Evolutionary conservation across 179 eudicot genomes (phyloP).

Genomic region (Silene noctiflora): DNA sequence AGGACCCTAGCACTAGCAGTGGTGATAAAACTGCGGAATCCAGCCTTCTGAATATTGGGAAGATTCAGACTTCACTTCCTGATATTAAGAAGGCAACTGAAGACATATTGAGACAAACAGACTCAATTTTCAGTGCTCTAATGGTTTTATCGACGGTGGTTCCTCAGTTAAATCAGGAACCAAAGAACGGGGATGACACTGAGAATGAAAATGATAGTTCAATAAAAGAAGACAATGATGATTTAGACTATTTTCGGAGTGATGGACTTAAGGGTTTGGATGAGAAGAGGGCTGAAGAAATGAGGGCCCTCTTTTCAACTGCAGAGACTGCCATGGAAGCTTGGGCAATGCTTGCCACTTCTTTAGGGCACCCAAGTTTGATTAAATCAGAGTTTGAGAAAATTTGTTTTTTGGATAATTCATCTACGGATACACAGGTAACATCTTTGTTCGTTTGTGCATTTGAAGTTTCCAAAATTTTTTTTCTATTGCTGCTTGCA

Average conservation of each 20-base stretch:
- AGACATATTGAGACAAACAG: conserved; percentile 81
- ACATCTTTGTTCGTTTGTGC: conserved; percentile 2
- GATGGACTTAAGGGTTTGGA: conserved; percentile 37
- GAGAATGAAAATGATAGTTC: conserved; percentile 36
- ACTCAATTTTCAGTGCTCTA: conserved; percentile 75
- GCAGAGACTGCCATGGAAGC: conserved; percentile 99
- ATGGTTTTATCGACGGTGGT: conserved; percentile 82
- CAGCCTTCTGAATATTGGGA: conserved; percentile 26
- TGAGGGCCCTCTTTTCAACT: conserved; percentile 75
- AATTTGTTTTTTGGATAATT: conserved; percentile 87
- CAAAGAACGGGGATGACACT: conserved; percentile 33
- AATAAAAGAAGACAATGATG: conserved; percentile 30
- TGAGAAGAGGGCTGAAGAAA: conserved; percentile 75
- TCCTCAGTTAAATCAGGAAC: conserved; percentile 53
- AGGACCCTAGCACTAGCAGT: conserved; percentile 21
- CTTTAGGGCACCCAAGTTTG: conserved; percentile 87
- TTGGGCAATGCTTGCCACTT: conserved; percentile 95
- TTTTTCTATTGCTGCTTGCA: not conserved
- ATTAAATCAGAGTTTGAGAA: conserved; percentile 94
- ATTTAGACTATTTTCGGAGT: conserved; percentile 27
- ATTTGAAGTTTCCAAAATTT: not conserved
- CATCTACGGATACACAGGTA: conserved; percentile 89
- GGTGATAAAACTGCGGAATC: conserved; percentile 31
- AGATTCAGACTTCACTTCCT: conserved; percentile 55
- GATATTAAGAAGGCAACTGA: conserved; percentile 83